phyloP scores from a whole-genome alignment of 805 yeast species.

The Pichia gijzeniarum region DNA sequence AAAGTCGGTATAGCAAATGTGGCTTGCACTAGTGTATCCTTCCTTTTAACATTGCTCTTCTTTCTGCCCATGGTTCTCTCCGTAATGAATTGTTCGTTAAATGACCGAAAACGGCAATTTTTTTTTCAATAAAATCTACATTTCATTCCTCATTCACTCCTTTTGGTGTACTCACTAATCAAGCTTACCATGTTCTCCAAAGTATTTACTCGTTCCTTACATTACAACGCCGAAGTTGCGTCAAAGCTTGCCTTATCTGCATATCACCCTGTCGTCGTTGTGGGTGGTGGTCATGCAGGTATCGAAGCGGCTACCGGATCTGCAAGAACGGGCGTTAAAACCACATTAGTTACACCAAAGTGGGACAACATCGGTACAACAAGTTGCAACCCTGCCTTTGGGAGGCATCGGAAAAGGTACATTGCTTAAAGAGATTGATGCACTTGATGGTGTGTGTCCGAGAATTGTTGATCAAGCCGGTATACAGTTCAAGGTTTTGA shows the following conservation, averaged over 20 bases:
- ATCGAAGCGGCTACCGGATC: constrained; percentile 95
- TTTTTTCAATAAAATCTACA: neutral
- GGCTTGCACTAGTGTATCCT: constrained; percentile 1
- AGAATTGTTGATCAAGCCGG: constrained; percentile 89
- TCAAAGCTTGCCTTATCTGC: neutral
- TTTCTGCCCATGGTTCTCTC: neutral
- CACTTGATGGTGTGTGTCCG: constrained; percentile 88
- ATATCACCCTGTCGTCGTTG: constrained; percentile 62
- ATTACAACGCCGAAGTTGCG: constrained; percentile 12
- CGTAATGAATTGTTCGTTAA: neutral
- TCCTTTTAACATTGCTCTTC: neutral
- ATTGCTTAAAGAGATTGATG: constrained; percentile 85
- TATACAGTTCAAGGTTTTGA: constrained; percentile 80
- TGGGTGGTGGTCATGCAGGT: constrained; percentile 99
- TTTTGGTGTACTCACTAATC: neutral
- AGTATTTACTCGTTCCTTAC: constrained; percentile 8
- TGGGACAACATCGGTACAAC: constrained; percentile 80
- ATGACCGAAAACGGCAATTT: neutral
- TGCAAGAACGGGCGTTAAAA: constrained; percentile 71
- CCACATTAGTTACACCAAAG: constrained; percentile 73
- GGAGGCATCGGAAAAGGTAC: constrained; percentile 99
- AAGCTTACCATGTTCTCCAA: constrained; percentile 1
- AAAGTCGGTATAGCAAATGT: neutral
- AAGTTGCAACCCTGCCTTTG: constrained; percentile 92
- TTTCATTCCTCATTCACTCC: neutral